Base-by-base conservation (phyloP, 768 basidiomycete species). In the Lyophyllum shimeji region DNA sequence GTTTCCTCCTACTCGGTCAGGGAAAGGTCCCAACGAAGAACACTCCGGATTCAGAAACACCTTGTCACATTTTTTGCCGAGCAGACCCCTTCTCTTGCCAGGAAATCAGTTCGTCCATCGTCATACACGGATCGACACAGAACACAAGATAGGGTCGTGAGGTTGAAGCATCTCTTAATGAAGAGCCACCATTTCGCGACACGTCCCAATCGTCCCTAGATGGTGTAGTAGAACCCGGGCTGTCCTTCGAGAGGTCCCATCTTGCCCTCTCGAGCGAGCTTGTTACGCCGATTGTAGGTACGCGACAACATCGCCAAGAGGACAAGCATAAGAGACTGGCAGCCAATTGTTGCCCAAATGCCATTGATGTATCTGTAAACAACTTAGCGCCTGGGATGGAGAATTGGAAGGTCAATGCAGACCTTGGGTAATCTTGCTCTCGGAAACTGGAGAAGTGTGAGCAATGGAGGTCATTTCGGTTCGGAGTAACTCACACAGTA, bases 221-320 rank as follows among this genome's bases (percentile, higher is more conserved):
- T 61, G 20, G 75, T 76, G 54, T 76, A 76, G 46, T 69, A 67
- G 59, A 76, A 76, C n/a, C 74, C 74, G 15, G 69, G 67, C 43
- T 69, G 71, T 24, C 68, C 71, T 63, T 78, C 72, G 55, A 72
- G 55, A 2, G 66, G 58, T 12, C 63, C 66, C 18, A 67, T 55
- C 52, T 67, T 67, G 17, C 73, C 73, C 58, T 73, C 69, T 11
- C 67, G 67, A 33, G 64, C 64, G 17, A 66, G 66, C 44, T 59
- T 67, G 56, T 75, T 75, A 23, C 68, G 63, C 24, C 63, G 60
- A 25, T 47, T 60, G 50, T 72, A 71, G 18, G 66, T 67, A 37
- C 62, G 62, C 13, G 69, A 66, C 15, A 70, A 72, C 15, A 65
- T 23, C 1, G 53, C 57, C 15, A 73, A 55, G 15, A 74, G 60